These are phyloP conservation scores for Umbelopsis ramanniana DNA, from an alignment of 192 early-diverging fungal genomes.

Conservation along the genomic window DNA sequence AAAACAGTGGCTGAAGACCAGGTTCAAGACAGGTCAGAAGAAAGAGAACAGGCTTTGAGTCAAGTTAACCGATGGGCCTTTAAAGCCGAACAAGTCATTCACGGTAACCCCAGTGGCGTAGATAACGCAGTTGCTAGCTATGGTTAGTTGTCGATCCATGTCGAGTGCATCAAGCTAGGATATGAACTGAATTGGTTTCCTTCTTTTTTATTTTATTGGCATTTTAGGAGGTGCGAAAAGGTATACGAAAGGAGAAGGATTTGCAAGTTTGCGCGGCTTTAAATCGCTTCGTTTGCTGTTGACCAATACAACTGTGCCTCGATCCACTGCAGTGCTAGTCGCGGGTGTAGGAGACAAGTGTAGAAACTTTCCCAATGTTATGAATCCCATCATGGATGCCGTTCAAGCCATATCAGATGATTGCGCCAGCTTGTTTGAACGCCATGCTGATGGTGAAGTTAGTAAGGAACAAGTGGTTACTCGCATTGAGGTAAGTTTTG, in stretches of 20 bases:
- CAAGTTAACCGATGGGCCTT: conserved; percentile 92
- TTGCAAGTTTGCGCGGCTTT: conserved; percentile 57
- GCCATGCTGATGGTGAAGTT: conserved; percentile 21
- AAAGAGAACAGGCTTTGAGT: conserved; percentile 38
- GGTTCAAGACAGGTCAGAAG: conserved; percentile 26
- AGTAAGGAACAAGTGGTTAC: conserved; percentile 15
- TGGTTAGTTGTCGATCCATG: conserved; percentile 52
- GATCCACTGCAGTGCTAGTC: conserved; percentile 87
- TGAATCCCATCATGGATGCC: conserved; percentile 69
- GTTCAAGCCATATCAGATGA: conserved; percentile 63
- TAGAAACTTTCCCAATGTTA: conserved; percentile 60
- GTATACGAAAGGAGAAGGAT: conserved; percentile 64
- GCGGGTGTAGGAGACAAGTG: conserved; percentile 70
- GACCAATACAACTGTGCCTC: conserved; percentile 89
- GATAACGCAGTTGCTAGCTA: conserved; percentile 91
- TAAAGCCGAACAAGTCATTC: conserved; percentile 90
- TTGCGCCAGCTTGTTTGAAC: conserved; percentile 45
- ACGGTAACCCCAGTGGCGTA: conserved; percentile 93
- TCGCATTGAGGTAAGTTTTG: conserved; percentile 33
- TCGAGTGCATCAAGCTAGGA: neutral
- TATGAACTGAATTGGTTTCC: neutral
- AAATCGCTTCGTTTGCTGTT: conserved; percentile 76
- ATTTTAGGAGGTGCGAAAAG: conserved; percentile 69
- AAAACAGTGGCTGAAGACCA: conserved; percentile 10
- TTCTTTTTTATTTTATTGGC: conserved; percentile 5